A percentile compares a stretch with the other conserved stretches of the same genome.
Evolutionary conservation across 2,329 filamentous ascomycete species (phyloP).

Genomic region (Cytospora paraplurivora): DNA sequence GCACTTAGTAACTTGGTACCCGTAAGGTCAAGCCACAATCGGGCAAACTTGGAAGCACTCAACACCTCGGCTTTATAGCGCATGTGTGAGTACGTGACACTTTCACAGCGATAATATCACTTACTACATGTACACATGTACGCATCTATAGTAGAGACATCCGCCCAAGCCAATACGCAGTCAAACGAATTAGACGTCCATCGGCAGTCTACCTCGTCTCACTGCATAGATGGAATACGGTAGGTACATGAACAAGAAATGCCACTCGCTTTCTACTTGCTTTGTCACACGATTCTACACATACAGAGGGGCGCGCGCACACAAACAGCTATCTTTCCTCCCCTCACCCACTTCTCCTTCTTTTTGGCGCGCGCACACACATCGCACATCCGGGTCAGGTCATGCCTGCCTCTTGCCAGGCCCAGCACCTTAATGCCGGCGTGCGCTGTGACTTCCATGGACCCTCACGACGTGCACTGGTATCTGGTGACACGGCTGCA

Average conservation of each 20-base stretch:
- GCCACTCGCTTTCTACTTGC: conserved; percentile 21
- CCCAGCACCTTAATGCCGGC: neutral
- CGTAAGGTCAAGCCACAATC: neutral
- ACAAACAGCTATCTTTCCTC: neutral
- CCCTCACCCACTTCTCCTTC: neutral
- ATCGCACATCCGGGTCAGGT: neutral
- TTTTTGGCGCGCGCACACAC: neutral
- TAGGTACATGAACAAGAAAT: conserved; percentile 7
- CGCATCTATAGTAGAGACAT: neutral
- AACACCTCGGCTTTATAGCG: neutral
- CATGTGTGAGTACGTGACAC: neutral
- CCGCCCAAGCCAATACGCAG: neutral
- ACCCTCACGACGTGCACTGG: neutral
- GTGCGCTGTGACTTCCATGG: neutral
- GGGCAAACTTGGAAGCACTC: neutral
- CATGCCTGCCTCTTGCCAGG: neutral
- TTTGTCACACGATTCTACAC: conserved; percentile 16
- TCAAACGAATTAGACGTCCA: neutral
- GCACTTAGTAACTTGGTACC: neutral
- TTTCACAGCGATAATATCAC: neutral
- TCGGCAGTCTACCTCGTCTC: too few species aligned
- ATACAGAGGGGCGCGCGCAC: neutral
- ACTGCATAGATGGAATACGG: too few species aligned
- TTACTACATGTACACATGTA: neutral
- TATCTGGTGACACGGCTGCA: neutral